Evolutionary conservation across 257 asterid genomes (phyloP).

Genomic region (Ilex asprella): DNA sequence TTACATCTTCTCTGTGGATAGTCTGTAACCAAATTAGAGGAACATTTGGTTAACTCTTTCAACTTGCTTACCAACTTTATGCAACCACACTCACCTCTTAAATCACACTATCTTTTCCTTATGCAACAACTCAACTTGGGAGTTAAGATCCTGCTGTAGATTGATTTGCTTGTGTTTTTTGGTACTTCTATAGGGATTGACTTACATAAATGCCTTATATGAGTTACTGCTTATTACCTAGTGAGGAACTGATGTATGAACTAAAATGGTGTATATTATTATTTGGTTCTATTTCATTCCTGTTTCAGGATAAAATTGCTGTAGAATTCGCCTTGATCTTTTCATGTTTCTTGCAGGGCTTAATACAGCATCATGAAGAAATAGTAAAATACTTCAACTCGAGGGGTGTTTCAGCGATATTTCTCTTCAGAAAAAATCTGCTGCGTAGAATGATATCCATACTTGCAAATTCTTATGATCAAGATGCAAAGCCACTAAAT

Average conservation of each 20-base stretch:
- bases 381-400: slow-evolving; percentile 67
- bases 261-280: not conserved
- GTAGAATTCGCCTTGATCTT: not conserved
- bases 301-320: not conserved
- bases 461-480: slow-evolving; percentile 88
- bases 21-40: no score
- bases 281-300: not conserved
- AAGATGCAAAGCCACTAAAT: slow-evolving; percentile 66
- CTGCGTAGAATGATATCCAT: slow-evolving; percentile 83
- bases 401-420: slow-evolving; percentile 76
- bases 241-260: not conserved
- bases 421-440: slow-evolving; percentile 86
- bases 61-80: no score
- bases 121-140: no score
- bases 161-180: no score
- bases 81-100: no score
- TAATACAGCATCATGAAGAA: slow-evolving; percentile 71
- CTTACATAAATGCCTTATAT: not conserved
- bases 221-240: not conserved
- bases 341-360: slow-evolving; percentile 49
- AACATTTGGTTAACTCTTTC: no score
- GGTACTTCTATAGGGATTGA: not conserved
- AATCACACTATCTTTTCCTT: no score
- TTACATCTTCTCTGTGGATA: no score
- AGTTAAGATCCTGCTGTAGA: no score